Evolutionary conservation across 257 asterid genomes (phyloP), one percentile per base, ranked within the genome.

Genomic region (Nicotiana obtusifolia): DNA sequence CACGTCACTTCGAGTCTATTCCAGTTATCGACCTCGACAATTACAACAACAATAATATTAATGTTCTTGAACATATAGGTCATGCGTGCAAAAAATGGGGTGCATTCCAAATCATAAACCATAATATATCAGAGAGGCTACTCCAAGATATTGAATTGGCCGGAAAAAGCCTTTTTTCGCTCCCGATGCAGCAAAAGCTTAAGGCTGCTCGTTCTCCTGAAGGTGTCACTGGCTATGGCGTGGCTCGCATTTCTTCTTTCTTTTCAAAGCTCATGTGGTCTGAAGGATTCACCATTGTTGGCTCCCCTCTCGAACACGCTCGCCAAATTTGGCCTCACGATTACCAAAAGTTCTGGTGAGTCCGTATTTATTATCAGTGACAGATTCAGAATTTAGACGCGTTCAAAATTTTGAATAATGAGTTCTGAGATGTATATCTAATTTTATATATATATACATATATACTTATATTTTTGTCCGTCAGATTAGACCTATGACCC

Each of bases 71-170:
- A 22, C 85, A 89, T n/a, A 77, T 95, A 10, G 98, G 98, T 31
- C 90, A 87, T 81, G 98, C 99, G 89, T 93, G 97, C 97, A 91
- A 82, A 82, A 87, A 90, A 35, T 94, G 98, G 98, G 98, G 98
- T 2, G 88, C 91, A 33, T 92, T 94, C 85, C 98, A 94, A 80
- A 87, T 92, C 77, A 75, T 80, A 11, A 93, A 90, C 86, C 99
- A 95, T 76, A 76, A 77, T 13, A 81, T 95, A 79, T 77, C 93
- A 33, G 47, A 81, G 44, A 84, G 13, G 2, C 54, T 92, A 80
- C 89, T 92, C 0, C 87, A 86, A 4, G 90, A 87, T 0, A 66
- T 90, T 20, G 97, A 90, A 82, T 17, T 64, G 0, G 90, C 87
- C 5, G 93, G 86, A 7, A 83, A 66, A 5, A 28, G 52, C 19